Conservation (phyloP, 1,284 basidiomycete species). For the Sporisorium sorghi region DNA sequence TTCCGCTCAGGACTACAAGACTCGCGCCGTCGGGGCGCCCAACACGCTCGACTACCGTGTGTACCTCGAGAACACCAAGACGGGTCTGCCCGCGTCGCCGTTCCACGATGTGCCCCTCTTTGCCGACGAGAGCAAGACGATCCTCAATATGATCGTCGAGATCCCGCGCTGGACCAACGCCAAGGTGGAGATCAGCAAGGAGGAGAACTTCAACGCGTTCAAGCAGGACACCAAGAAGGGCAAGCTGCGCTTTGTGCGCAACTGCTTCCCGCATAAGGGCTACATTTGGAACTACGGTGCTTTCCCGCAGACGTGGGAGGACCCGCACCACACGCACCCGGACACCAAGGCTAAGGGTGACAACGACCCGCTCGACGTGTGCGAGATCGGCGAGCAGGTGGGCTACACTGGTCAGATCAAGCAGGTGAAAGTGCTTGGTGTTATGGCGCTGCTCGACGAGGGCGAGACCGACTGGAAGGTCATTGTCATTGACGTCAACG, state of each 20-base stretch:
- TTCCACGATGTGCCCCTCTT: slow-evolving; percentile 69
- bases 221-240: slow-evolving; percentile 98
- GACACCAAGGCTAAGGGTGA: slow-evolving; percentile 99
- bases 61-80: slow-evolving; percentile 77
- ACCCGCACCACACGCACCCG: slow-evolving; percentile 85
- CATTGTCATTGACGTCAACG: slow-evolving; percentile 89
- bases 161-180: slow-evolving; percentile 98
- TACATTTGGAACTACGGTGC: slow-evolving; percentile 76
- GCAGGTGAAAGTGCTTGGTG: slow-evolving; percentile 99
- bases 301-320: slow-evolving; percentile 99
- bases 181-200: slow-evolving; percentile 98
- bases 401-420: slow-evolving; percentile 98
- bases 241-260: slow-evolving; percentile 95
- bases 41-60: slow-evolving; percentile 97
- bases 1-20: slow-evolving; percentile 72
- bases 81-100: slow-evolving; percentile 64
- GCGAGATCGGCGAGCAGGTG: slow-evolving; percentile 99
- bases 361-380: slow-evolving; percentile 99
- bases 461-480: slow-evolving; percentile 68
- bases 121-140: slow-evolving; percentile 70
- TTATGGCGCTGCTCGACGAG: slow-evolving; percentile 85
- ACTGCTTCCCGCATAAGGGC: slow-evolving; percentile 99
- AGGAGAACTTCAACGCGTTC: slow-evolving; percentile 98
- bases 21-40: slow-evolving; percentile 84
- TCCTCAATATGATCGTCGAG: slow-evolving; percentile 78